phyloP scores from a whole-genome alignment of 164 flowering plant species.

The Tetracentron sinense region DNA sequence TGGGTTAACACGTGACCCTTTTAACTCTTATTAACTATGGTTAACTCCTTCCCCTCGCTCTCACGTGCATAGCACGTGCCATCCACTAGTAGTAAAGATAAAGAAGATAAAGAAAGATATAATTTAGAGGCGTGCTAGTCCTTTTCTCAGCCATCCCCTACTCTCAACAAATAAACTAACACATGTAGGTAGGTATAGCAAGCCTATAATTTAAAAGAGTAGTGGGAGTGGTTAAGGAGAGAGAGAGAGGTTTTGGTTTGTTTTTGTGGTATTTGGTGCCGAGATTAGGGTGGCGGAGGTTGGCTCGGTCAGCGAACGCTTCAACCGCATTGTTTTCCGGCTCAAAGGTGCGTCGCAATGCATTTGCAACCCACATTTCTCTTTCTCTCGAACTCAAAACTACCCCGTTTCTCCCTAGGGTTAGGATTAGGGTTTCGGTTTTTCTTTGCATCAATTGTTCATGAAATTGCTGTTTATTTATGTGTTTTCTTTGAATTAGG shows the following conservation, averaged over 20 bases:
- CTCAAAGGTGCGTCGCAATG: slow-evolving; percentile 10
- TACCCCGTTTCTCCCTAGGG: slow-evolving; percentile 31
- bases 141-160: no score
- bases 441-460: slow-evolving; percentile 2
- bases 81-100: no score
- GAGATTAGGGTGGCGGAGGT: slow-evolving; percentile 11
- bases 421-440: slow-evolving; percentile 35
- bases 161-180: no score
- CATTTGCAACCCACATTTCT: slow-evolving; percentile 6
- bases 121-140: no score
- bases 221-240: neutral
- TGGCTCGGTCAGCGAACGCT: slow-evolving; percentile 33
- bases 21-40: no score
- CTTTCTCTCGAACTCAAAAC: slow-evolving; percentile 5
- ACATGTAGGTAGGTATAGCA: no score
- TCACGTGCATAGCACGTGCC: no score
- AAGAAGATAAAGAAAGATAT: no score
- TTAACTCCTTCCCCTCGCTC: no score
- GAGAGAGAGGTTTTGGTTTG: neutral
- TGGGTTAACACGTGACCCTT: no score
- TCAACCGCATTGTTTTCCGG: slow-evolving; percentile 30
- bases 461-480: neutral
- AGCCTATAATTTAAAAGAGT: no score
- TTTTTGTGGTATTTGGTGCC: slow-evolving; percentile 1
- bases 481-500: neutral